Evolutionary conservation across 2,329 filamentous ascomycete genomes (phyloP), one percentile per base, ranked within the genome.

Genomic region (Clonostachys byssicola): DNA sequence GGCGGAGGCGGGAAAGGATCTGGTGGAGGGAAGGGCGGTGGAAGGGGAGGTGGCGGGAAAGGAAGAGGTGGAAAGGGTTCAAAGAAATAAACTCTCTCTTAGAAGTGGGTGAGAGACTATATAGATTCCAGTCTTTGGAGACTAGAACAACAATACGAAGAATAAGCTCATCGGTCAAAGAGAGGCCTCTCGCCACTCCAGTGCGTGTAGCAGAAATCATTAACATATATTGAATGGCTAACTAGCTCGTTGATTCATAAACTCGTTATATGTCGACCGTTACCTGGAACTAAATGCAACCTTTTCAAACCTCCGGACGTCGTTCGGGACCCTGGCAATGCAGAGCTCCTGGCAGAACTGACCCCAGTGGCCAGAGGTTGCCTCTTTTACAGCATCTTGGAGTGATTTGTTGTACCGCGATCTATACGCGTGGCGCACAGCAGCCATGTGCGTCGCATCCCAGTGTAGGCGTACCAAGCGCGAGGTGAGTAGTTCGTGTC

Each of bases 401-500:
- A 97, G 76, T 42, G 86, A 80, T 44, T 78, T 72, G 6, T 80
- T 77, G 65, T 96, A 96, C 51, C 91, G 84, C 51, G 86, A 82
- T 48, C 81, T 77, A 66, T 91, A 99, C 52, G 91, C 88, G 34
- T 71, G 69, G 75, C 95, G 95, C 46, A 97, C 82, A 17, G 80
- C 78, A 49, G 84, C 80, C 69, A 97, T 77, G 66, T 97, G 92
- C 52, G 79, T 70, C 5, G 86, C 80, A 60, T 97, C 92, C 94
- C 94, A 97, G 68, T 97, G 94, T 64, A 92, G 83, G 34, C 94
- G 80, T 40, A 96, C 89, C 2, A 97, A 77, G 2, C 94, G 80
- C 4, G 87, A 92, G 53, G 95, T 95, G 44, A 99, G 81, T 43
- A 96, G 73, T 63, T 96, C 92, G 42, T 88, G 86, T 33, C 92